Evolutionary conservation across 1,139 yeast species (phyloP), one percentile per base, ranked within the genome.

Genomic region (Suhomyces taliae): DNA sequence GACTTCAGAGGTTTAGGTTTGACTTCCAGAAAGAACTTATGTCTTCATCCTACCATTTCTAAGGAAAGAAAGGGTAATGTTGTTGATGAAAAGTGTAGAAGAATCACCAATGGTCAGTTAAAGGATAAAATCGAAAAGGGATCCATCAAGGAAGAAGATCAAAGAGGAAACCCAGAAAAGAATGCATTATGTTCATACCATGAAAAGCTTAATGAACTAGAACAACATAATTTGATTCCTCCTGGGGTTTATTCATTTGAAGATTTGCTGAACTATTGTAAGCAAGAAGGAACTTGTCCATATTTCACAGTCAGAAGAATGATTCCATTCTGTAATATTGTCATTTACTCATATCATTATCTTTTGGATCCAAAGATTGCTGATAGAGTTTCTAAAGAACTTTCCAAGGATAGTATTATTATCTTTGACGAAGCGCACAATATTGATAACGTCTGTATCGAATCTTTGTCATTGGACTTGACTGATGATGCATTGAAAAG

Each of bases 401-500:
- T 93, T 45, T 88, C 96, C 12, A 90, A 91, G 57, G 99, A 93
- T 62, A 81, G 96, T 49, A 93, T 93, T 50, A 88, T 93, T 53
- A 95, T 93, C 41, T 93, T 93, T 63, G 99, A 93, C 70, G 99
- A 93, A 69, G 99, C 99, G 43, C 99, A 93, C 67, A 93, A 93
- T 69, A 93, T 93, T 49, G 99, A 93, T 77, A 93, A 93, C 74
- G 99, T 93, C 48, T 93, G 99, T 72, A 93, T 93, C 51, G 99
- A 93, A 66, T 88, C 99, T 1, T 70, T 93, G 44, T 90, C 97
- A 10, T 78, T 93, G 45, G 99, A 95, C 62, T 63, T 76, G 47
- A 74, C 79, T 1, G 79, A 76, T 47, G 81, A 76, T 49, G 70
- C 75, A 1, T 58, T 76, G 39, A 73, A 74, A 56, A 59, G 70